phyloP scores from a whole-genome alignment of 208 protist species.

The Crithidia brevicula region DNA sequence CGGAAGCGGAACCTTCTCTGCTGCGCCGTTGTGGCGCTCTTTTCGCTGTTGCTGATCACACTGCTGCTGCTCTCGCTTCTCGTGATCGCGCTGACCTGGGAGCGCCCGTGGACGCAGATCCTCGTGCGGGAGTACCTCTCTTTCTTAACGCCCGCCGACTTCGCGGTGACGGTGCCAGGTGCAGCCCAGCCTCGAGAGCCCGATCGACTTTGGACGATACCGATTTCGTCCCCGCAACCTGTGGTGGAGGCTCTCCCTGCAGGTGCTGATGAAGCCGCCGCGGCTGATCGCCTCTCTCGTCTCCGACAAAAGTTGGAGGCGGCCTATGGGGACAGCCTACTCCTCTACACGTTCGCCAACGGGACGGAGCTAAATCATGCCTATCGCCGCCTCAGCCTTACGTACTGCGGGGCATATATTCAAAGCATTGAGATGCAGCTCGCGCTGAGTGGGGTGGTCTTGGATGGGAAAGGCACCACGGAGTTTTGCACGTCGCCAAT shows the following conservation, averaged over 20 bases:
- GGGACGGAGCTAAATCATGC: constrained; percentile 84
- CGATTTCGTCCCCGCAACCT: background rate
- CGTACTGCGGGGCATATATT: constrained; percentile 16
- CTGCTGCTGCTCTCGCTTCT: background rate
- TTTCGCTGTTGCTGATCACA: constrained; percentile 16
- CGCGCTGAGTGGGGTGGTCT: constrained; percentile 14
- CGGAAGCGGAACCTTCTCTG: constrained; percentile 4
- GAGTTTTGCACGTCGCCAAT: constrained; percentile 29
- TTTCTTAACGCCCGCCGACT: background rate
- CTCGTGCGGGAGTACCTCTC: constrained; percentile 13
- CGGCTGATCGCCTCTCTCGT: background rate
- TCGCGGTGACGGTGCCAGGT: constrained; percentile 18
- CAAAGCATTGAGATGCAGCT: constrained; percentile 19
- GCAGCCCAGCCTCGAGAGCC: constrained; percentile 23
- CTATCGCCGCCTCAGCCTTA: constrained; percentile 36
- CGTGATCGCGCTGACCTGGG: constrained; percentile 21
- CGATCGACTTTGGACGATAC: constrained; percentile 7
- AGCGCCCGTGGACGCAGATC: constrained; percentile 14
- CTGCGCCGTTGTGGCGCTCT: background rate
- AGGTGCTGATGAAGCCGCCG: background rate
- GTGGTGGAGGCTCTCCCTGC: background rate
- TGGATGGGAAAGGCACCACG: constrained; percentile 22
- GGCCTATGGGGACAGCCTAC: constrained; percentile 64
- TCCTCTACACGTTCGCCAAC: constrained; percentile 98
- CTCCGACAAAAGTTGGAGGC: constrained; percentile 12